Conservation (phyloP, 75 land plant species). For the Picea glauca region DNA sequence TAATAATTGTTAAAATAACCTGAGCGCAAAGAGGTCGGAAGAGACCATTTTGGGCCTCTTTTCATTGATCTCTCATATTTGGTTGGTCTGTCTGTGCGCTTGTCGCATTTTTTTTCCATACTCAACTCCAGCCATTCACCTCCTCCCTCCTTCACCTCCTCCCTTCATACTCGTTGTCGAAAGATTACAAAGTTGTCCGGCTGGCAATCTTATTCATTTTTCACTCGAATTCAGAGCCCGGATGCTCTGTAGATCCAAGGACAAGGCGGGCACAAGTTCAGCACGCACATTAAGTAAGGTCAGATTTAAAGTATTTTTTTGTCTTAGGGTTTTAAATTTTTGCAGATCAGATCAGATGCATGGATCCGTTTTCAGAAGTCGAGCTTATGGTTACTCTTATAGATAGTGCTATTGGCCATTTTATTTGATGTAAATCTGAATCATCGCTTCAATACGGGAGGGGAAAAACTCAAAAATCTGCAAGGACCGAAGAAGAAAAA, state of each 20-base stretch:
- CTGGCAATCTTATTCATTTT: not conserved
- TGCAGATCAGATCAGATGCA: slow-evolving; percentile 1
- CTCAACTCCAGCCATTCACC: not conserved
- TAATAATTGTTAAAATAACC: no score
- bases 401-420: not conserved
- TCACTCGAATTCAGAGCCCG: not conserved
- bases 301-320: not conserved
- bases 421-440: no score
- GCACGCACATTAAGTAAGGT: not conserved
- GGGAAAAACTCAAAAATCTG: no score
- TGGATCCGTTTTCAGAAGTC: slow-evolving; percentile 7
- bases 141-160: not conserved
- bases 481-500: no score
- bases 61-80: no score
- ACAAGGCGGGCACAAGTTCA: not conserved
- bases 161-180: not conserved
- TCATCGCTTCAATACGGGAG: no score
- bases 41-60: no score
- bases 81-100: no score
- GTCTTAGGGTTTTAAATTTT: not conserved
- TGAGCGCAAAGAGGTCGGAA: no score
- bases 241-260: not conserved
- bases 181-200: not conserved
- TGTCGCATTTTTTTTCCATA: no score
- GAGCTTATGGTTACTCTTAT: not conserved